phyloP scores from a whole-genome alignment of 2,329 filamentous ascomycete species.

The Spiromastix sp. region DNA sequence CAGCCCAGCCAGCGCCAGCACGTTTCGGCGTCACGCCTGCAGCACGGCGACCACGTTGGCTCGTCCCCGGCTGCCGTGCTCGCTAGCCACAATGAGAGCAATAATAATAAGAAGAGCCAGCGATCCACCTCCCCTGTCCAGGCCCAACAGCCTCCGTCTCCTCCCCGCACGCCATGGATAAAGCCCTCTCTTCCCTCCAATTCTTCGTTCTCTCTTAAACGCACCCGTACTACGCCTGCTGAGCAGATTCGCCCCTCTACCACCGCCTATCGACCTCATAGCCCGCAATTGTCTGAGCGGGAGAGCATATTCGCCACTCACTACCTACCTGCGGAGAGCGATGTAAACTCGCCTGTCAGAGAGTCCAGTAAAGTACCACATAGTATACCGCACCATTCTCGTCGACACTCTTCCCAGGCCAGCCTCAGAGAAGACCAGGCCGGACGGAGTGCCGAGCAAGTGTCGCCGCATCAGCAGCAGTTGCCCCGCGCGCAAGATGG shows the following conservation, averaged over 20 bases:
- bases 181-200: constrained; percentile 15
- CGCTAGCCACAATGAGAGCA: no score
- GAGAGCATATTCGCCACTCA: constrained; percentile 56
- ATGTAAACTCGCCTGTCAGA: constrained; percentile 19
- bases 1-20: constrained; percentile 17
- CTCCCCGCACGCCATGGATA: constrained; percentile 27
- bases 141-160: constrained; percentile 19
- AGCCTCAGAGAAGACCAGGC: constrained; percentile 3
- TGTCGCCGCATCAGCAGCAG: background rate
- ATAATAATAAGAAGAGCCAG: no score
- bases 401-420: background rate
- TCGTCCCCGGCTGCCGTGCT: constrained; percentile 7
- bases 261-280: constrained; percentile 16
- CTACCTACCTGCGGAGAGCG: constrained; percentile 40
- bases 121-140: constrained; percentile 23
- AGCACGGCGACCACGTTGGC: constrained; percentile 2
- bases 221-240: constrained; percentile 21
- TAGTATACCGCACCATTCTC: background rate
- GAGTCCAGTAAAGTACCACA: constrained; percentile 15
- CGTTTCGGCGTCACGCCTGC: constrained; percentile 4
- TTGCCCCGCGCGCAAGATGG: constrained; percentile 8
- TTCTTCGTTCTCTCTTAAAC: constrained; percentile 25
- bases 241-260: constrained; percentile 17
- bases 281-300: constrained; percentile 48
- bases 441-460: background rate